Conservation (phyloP, 2,329 filamentous ascomycete species). For the Pochonia chlamydosporia region DNA sequence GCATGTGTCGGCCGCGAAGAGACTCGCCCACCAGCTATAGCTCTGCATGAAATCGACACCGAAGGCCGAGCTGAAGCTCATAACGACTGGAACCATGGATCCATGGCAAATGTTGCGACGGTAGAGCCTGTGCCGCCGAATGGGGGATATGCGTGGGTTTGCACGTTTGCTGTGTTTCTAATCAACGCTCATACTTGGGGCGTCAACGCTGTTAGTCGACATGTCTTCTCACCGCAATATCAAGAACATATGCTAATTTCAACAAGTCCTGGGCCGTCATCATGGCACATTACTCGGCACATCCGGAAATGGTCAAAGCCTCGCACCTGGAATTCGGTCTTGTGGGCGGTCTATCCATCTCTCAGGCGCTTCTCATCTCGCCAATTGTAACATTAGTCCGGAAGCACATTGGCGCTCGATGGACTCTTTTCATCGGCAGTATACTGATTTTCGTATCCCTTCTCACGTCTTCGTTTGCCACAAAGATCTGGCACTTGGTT, state of each 20-base stretch:
- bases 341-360: constrained; percentile 52
- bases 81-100: neutral
- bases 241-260: neutral
- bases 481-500: constrained; percentile 53
- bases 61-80: neutral
- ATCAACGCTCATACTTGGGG: constrained; percentile 35
- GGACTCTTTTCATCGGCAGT: constrained; percentile 44
- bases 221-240: neutral
- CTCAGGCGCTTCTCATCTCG: constrained; percentile 31
- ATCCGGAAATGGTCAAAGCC: constrained; percentile 43
- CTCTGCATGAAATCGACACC: neutral
- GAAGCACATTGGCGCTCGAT: constrained; percentile 23
- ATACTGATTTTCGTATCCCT: constrained; percentile 44
- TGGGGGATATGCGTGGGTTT: constrained; percentile 47
- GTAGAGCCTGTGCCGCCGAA: constrained; percentile 20
- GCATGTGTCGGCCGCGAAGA: neutral
- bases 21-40: neutral
- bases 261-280: constrained; percentile 46
- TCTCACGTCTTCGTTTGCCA: constrained; percentile 47
- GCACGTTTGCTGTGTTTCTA: constrained; percentile 22
- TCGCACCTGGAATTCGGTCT: constrained; percentile 52
- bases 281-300: constrained; percentile 49
- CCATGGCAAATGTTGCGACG: neutral
- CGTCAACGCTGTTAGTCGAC: constrained; percentile 26
- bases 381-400: constrained; percentile 29